Evolutionary conservation across 495 filamentous ascomycete species (phyloP), one percentile per base, ranked within the genome.

Genomic region (Platismatia glauca): DNA sequence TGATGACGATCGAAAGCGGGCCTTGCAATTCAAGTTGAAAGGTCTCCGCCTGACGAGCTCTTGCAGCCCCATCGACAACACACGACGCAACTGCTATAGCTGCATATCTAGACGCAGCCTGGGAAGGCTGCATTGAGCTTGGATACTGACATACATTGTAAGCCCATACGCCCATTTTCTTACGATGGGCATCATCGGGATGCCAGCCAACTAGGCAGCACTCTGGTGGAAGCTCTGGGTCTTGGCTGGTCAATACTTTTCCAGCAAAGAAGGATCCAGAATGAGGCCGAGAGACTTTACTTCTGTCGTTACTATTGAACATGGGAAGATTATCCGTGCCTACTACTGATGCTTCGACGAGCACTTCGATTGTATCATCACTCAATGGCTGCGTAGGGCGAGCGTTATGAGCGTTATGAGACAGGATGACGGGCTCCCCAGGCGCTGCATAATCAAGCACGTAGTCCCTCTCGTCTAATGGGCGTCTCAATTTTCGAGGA

Each of bases 201-300:
- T 66, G 39, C 67, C 67, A 69, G 31, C 67, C 67, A 35, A 68
- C 58, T 11, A 69, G 56, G 11, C 20, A 43, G 8, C 38, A 37
- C 3, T 24, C 58, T 1, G 33, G 24, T 34, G 34, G n/a, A 35
- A 65, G 18, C 1, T 16, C 27, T 22, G 50, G 29, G 24, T 55
- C 46, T 11, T 20, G 29, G 50, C 57, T 22, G 12, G 41, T 9
- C 7, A 62, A 24, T 22, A 69, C 55, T 22, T 20, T 59, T 13
- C 67, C 67, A 18, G 61, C 61, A 62, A 69, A 65, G 37, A 65
- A 69, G 5, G 22, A 20, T 16, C 67, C 67, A 34, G 58, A 55
- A 15, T 15, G 44, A 33, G 27, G 1, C 7, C 9, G 9, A 20
- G 1, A 29, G 7, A 8, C 24, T n/a, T 2, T 4, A 27, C 9